These are phyloP conservation scores for Penicillium riverlandense DNA, from an alignment of 495 filamentous ascomycete genomes.

Conservation along the genomic window DNA sequence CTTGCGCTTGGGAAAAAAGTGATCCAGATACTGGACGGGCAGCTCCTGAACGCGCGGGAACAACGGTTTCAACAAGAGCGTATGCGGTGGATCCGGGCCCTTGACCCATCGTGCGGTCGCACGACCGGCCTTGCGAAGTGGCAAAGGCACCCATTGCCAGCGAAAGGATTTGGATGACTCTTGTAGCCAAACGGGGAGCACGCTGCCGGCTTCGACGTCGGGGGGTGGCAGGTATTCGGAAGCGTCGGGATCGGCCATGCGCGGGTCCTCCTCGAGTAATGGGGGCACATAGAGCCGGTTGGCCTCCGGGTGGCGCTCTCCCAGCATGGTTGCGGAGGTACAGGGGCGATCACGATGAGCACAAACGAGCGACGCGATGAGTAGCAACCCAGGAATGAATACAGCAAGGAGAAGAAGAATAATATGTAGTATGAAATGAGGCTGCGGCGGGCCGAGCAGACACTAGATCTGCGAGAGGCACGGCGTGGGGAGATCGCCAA, in stretches of 20 bases:
- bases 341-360: conserved; percentile 1
- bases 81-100: conserved; percentile 59
- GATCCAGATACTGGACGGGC: conserved; percentile 56
- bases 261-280: conserved; percentile 29
- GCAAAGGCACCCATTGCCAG: conserved; percentile 47
- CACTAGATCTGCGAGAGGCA: neutral
- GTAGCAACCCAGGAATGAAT: no score
- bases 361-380: conserved; percentile 4
- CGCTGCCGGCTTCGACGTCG: conserved; percentile 29
- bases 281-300: conserved; percentile 28
- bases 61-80: conserved; percentile 59
- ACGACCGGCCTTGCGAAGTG: conserved; percentile 38
- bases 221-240: conserved; percentile 29
- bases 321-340: conserved; percentile 20
- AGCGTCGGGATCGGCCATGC: conserved; percentile 32
- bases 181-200: conserved; percentile 44
- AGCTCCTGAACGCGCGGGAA: conserved; percentile 63
- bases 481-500: neutral
- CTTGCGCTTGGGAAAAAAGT: conserved; percentile 52
- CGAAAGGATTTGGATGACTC: conserved; percentile 48
- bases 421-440: neutral
- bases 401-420: no score
- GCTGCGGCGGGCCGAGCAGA: neutral
- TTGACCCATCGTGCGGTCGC: conserved; percentile 56
- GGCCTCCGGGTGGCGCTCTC: conserved; percentile 28